Evolutionary conservation across 805 yeast species (phyloP).

Genomic region (Saccharomycopsis microspora): DNA sequence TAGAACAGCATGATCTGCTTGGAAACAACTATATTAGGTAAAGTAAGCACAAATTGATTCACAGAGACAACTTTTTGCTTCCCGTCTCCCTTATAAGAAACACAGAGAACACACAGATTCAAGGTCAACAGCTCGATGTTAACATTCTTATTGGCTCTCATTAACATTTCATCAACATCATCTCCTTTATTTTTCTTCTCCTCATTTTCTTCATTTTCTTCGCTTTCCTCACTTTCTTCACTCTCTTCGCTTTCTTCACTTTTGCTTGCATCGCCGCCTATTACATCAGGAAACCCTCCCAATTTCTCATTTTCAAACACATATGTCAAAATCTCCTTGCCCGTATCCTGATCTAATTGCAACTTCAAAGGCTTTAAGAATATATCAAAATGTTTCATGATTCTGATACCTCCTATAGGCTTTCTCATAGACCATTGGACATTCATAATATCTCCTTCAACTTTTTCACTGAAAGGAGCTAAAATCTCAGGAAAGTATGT

Average conservation of each 20-base stretch:
- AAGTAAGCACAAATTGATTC: constrained; percentile 51
- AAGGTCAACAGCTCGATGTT: constrained; percentile 51
- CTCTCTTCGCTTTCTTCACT: constrained; percentile 15
- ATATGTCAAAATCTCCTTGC: constrained; percentile 51
- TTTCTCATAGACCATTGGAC: constrained; percentile 69
- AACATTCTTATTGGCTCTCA: constrained; percentile 61
- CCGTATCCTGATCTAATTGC: constrained; percentile 62
- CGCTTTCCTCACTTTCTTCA: constrained; percentile 13
- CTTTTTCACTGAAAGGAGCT: constrained; percentile 30
- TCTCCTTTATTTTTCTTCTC: constrained; percentile 1
- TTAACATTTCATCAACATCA: constrained; percentile 49
- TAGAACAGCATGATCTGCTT: constrained; percentile 63
- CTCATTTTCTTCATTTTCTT: background rate
- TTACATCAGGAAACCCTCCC: constrained; percentile 6
- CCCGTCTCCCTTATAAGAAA: constrained; percentile 73
- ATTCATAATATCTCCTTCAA: constrained; percentile 24
- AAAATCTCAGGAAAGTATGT: constrained; percentile 64
- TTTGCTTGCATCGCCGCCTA: constrained; percentile 1
- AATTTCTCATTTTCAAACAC: constrained; percentile 47
- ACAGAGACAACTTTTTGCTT: constrained; percentile 62
- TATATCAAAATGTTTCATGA: constrained; percentile 54
- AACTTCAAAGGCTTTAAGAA: constrained; percentile 55
- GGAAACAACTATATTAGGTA: constrained; percentile 49
- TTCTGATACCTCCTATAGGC: constrained; percentile 87
- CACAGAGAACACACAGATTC: constrained; percentile 39